Conservation (phyloP, 208 protist species). For the Crithidia brevicula region DNA sequence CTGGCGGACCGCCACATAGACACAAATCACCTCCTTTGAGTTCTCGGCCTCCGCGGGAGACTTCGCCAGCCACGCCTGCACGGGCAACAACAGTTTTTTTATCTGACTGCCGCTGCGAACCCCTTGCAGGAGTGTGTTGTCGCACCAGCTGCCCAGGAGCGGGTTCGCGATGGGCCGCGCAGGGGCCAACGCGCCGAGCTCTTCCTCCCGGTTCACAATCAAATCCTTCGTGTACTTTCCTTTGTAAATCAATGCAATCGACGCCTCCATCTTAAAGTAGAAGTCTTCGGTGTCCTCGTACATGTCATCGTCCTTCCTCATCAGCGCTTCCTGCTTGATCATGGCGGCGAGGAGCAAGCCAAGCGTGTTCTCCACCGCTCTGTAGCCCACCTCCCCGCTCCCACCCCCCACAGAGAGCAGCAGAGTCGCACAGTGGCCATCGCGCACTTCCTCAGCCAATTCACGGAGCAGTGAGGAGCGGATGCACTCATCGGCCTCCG, state of each 20-base stretch:
- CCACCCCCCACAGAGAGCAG: slow-evolving; percentile 18
- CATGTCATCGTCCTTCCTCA: not conserved
- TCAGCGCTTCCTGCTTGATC: slow-evolving; percentile 1
- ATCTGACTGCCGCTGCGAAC: slow-evolving; percentile 11
- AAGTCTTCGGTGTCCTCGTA: not conserved
- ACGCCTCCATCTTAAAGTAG: slow-evolving; percentile 21
- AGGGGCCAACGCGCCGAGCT: slow-evolving; percentile 6
- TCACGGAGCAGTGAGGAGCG: slow-evolving; percentile 11
- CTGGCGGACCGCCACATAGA: slow-evolving; percentile 32
- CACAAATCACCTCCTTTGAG: slow-evolving; percentile 23
- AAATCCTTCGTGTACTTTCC: slow-evolving; percentile 17
- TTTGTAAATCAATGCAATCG: not conserved
- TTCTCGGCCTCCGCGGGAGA: slow-evolving; percentile 7
- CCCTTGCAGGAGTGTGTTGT: slow-evolving; percentile 16
- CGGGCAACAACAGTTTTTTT: slow-evolving; percentile 9
- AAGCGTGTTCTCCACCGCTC: slow-evolving; percentile 12
- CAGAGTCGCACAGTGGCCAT: slow-evolving; percentile 14
- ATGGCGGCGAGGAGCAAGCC: slow-evolving; percentile 12
- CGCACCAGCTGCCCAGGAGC: slow-evolving; percentile 31
- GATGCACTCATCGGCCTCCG: not conserved
- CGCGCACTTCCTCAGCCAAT: slow-evolving; percentile 16
- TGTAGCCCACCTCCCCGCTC: not conserved
- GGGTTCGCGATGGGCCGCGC: slow-evolving; percentile 28
- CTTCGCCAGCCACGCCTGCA: slow-evolving; percentile 34
- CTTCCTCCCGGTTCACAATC: slow-evolving; percentile 22